Base-by-base conservation (phyloP, 257 asterid species). In the Scutellaria baicalensis region DNA sequence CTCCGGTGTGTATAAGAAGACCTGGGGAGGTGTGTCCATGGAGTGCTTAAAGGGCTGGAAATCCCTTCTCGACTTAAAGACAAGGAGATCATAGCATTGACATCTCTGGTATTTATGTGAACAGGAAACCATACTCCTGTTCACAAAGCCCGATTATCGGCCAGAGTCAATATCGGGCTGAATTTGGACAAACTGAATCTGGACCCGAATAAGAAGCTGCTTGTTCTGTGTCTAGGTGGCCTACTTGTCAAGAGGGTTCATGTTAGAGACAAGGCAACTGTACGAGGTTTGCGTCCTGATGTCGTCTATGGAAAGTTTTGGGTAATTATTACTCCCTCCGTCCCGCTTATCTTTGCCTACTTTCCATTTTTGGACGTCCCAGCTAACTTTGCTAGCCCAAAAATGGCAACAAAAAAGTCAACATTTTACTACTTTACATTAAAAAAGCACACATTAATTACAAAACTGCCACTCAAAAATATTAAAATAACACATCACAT, bases 31-130 rank as follows among this genome's bases (percentile, higher is more conserved):
- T 2, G 12, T 86, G 0, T 79, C 89, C 0, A 23, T 20, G 10
- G 91, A 91, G 35, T 86, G 92, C 70, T 47, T 88, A 0, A 84
- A 52, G 51, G 96, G 85, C 0, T 91, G 94, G 92, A 85, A 82
- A 72, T 45, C 84, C 0, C 78, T 91, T 10, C 20, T 88, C 10
- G 58, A 78, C 60, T 69, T 91, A 7, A 44, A 0, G 97, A 91
- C n/a, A 65, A 43, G 21, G 95, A 91, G 56, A 89, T 91, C 0
- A 74, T 85, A 3, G 85, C 86, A 5, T 55, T 87, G 57, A 87
- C 96, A 17, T 77, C 95, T 0, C 64, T 84, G 0, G 95, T 85
- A 2, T 20, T 91, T n/a, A n/a, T n/a, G n/a, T n/a, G n/a, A n/a
- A n/a, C n/a, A n/a, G n/a, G n/a, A n/a, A n/a, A n/a, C n/a, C n/a